Base-by-base conservation (phyloP, 1,139 yeast species). In the Hemisphaericaspora xylanilytica region DNA sequence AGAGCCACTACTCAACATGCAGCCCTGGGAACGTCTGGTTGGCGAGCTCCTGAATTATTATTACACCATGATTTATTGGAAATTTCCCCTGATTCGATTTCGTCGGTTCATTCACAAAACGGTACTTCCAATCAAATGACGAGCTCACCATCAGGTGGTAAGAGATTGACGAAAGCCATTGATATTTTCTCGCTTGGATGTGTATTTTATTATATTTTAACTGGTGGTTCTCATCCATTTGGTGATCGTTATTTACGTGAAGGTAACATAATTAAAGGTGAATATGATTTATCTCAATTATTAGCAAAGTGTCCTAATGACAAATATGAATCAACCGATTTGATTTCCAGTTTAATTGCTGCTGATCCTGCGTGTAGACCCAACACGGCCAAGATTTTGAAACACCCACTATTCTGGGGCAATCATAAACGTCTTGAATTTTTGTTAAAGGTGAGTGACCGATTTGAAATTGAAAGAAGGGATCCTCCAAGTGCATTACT, bases 131-230 rank as follows among this genome's bases (percentile, higher is more conserved):
- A 37, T n/a, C 17, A 20, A 20, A 5, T 20, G 21, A 5, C 28
- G 12, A 1, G 31, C 5, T 32, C 45, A 6, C 29, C 45, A n/a
- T 32, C 46, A 5, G 32, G 45, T 8, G 70, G 67, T 3, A 76
- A 85, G 47, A 70, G 96, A 39, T 70, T 92, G 34, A 92, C 97
- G 0, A 78, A 92, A 47, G 92, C 96, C 0, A 87, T 94, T 44
- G 99, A 92, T 60, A 85, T 92, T 4, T 92, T 94, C 56, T 86
- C 97, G 0, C 67, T 90, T 46, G 99, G 98, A 0, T 94, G 98
- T 64, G 94, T 92, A 0, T 94, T 87, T 56, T 90, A 77, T 57
- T 94, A 89, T 56, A 85, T 90, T 29, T 63, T 94, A 33, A 77
- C 96, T 0, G 78, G 78, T 11, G 98, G 99, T 0, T 59, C 63